Base-by-base conservation (phyloP, 441 rosid species). In the Corymbia calophylla region DNA sequence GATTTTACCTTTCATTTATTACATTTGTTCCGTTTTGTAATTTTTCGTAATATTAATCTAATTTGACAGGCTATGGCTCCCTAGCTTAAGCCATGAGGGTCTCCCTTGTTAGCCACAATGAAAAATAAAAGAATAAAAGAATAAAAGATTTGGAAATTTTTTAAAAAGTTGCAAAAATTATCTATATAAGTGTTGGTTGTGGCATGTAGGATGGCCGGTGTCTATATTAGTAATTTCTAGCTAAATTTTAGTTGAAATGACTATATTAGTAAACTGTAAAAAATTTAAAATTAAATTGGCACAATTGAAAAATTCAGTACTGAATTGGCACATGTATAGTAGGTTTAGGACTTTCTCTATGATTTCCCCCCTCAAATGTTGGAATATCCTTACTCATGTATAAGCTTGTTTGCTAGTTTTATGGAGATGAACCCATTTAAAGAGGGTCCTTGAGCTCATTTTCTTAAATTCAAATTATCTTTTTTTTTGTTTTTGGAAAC, bases 21-120 rank as follows among this genome's bases (percentile, higher is more conserved):
- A 4, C 13, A 23, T 23, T 27, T 1, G 62, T 56, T 21, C 1
- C 0, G 2, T 9, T 56, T 23, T 56, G 29, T 56, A 0, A 56
- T 62, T 62, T 60, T 62, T 62, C 9, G 29, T 62, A 56, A 6
- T 23, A 56, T 9, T 56, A 56, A 56, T 56, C 6, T 0, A 3
- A 56, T 56, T 56, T 9, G 0, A 56, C 0, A 0, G 8, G 68
- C 0, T 13, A 1, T 0, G n/a, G 29, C 31, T 2, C 29, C 68
- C 1, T 29, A 0, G 68, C 32, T 13, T 62, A 62, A 31, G 32
- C 4, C 68, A 62, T 27, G 14, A 29, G 68, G 68, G 68, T 62
- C n/a, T 27, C 68, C 68, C n/a, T 62, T 1, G 4, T 0, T 62
- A 1, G 68, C 68, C 17, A 29, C 32, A 62, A 29, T 62, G 7